phyloP scores from a whole-genome alignment of 108 stramenopile genomes.

The Cyclotella kingstonii region DNA sequence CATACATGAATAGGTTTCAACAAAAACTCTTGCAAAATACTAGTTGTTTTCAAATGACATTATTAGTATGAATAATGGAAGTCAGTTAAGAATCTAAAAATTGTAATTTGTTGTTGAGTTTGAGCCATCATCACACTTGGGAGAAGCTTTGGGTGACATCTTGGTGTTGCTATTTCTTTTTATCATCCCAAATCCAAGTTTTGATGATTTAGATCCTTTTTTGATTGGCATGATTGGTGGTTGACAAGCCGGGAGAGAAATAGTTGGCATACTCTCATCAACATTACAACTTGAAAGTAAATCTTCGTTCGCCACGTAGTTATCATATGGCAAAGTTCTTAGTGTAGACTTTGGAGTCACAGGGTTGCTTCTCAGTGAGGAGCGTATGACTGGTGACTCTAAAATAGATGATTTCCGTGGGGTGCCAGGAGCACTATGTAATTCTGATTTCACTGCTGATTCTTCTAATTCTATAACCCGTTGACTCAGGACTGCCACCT shows the following conservation, averaged over 20 bases:
- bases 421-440: slow-evolving; percentile 1
- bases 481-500: slow-evolving; percentile 50
- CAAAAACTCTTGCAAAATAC: too few species aligned
- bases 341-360: slow-evolving; percentile 17
- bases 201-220: slow-evolving; percentile 4
- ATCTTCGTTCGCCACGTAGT: slow-evolving; percentile 25
- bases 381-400: slow-evolving; percentile 35
- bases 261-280: background rate
- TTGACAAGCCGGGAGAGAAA: background rate
- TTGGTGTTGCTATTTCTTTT: slow-evolving; percentile 18
- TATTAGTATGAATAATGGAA: too few species aligned
- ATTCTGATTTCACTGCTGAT: slow-evolving; percentile 8
- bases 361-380: slow-evolving; percentile 20
- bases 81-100: too few species aligned
- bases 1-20: too few species aligned
- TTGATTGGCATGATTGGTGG: slow-evolving; percentile 5
- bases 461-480: slow-evolving; percentile 63
- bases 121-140: slow-evolving; percentile 38
- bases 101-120: slow-evolving; percentile 42
- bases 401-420: slow-evolving; percentile 20
- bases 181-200: slow-evolving; percentile 22
- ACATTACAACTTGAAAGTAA: slow-evolving; percentile 18
- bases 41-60: too few species aligned
- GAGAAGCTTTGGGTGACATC: slow-evolving; percentile 14
- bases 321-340: slow-evolving; percentile 8